A percentile compares a stretch with the other conserved stretches of the same genome.
phyloP scores from a whole-genome alignment of 140 eudicot genomes.

The Bidens hawaiensis region DNA sequence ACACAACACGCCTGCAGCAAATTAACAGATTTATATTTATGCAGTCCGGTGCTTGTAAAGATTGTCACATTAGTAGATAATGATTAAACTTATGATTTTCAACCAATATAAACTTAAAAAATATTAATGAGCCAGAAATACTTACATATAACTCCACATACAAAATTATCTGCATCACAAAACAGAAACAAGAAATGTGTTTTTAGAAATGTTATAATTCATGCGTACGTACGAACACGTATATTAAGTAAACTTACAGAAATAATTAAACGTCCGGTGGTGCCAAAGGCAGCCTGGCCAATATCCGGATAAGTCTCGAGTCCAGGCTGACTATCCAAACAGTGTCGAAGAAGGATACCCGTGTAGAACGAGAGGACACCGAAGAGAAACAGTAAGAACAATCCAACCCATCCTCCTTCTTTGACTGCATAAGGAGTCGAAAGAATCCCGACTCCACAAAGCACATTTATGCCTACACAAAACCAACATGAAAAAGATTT shows the following conservation, averaged over 20 bases:
- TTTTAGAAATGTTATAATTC: too few relatives aligned
- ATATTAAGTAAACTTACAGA: conserved; percentile 61
- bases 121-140: conserved; percentile 14
- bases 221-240: too few relatives aligned
- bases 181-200: conserved; percentile 18
- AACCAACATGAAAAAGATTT: background rate
- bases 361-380: conserved; percentile 81
- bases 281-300: conserved; percentile 98
- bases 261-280: conserved; percentile 59
- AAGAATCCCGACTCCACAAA: conserved; percentile 96
- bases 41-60: too few relatives aligned
- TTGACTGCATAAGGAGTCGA: conserved; percentile 85
- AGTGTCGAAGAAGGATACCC: conserved; percentile 71
- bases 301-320: conserved; percentile 95
- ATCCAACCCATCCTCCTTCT: conserved; percentile 94
- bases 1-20: conserved; percentile 79
- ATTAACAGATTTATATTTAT: conserved; percentile 1
- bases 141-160: conserved; percentile 94
- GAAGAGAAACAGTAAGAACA: conserved; percentile 56
- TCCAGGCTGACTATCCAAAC: conserved; percentile 95
- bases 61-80: background rate
- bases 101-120: background rate
- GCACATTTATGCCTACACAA: conserved; percentile 74
- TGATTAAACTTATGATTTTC: background rate
- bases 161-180: conserved; percentile 72